phyloP scores from a whole-genome alignment of 805 yeast species.

The Sungouiozyma intestinalis region DNA sequence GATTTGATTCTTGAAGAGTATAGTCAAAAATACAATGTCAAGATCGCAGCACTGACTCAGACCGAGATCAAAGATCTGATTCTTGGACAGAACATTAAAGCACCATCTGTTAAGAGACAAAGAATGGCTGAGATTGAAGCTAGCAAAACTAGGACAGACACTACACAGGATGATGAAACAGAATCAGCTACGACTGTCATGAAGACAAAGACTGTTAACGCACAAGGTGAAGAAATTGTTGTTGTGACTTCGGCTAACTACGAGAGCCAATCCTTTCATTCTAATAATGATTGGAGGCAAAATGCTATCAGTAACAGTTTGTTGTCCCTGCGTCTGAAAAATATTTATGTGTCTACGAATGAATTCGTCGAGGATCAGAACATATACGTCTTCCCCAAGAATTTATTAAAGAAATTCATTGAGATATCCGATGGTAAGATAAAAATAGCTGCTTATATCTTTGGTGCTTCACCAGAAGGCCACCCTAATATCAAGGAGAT shows the following conservation, averaged over 20 bases:
- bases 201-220: slow-evolving; percentile 76
- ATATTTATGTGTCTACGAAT: slow-evolving; percentile 62
- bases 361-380: slow-evolving; percentile 46
- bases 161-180: slow-evolving; percentile 31
- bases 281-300: slow-evolving; percentile 84
- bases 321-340: slow-evolving; percentile 62
- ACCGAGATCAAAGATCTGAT: slow-evolving; percentile 89
- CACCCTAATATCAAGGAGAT: slow-evolving; percentile 70
- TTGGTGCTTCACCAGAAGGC: slow-evolving; percentile 69
- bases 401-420: slow-evolving; percentile 64
- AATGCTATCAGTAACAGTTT: slow-evolving; percentile 72
- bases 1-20: slow-evolving; percentile 82
- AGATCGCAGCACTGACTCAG: slow-evolving; percentile 79
- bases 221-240: slow-evolving; percentile 91
- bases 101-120: slow-evolving; percentile 82
- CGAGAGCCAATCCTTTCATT: slow-evolving; percentile 74
- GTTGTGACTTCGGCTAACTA: slow-evolving; percentile 87
- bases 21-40: slow-evolving; percentile 75
- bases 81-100: slow-evolving; percentile 85
- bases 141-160: slow-evolving; percentile 25
- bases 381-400: slow-evolving; percentile 77
- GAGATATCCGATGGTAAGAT: slow-evolving; percentile 71
- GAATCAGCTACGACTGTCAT: slow-evolving; percentile 58
- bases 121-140: slow-evolving; percentile 68
- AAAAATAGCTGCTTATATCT: slow-evolving; percentile 74